Conservation (phyloP, 2,329 filamentous ascomycete species). For the Penicillium fuscoglaucum region DNA sequence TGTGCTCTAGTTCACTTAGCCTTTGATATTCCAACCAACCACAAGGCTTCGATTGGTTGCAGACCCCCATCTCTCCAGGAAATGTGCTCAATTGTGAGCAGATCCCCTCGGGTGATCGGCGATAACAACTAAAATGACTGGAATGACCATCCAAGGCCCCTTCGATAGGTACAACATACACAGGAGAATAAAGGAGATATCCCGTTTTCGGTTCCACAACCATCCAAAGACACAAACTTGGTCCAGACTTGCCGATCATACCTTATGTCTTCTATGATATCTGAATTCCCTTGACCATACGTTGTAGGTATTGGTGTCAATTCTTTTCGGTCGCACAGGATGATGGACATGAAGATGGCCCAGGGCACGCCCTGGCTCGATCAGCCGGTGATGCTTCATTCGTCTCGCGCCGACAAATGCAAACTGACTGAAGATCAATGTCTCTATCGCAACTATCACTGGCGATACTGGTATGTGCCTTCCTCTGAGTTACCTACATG, state of each 20-base stretch:
- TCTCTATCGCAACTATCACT: conserved; percentile 27
- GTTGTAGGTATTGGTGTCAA: neutral
- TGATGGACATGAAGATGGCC: conserved; percentile 23
- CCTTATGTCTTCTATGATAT: neutral
- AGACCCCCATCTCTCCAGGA: neutral
- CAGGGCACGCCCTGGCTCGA: conserved; percentile 32
- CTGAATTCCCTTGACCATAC: neutral
- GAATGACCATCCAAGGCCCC: neutral
- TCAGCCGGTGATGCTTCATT: conserved; percentile 36
- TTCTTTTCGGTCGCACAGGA: conserved; percentile 3
- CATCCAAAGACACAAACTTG: neutral
- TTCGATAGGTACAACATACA: neutral
- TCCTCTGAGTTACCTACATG: neutral
- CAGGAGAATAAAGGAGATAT: neutral
- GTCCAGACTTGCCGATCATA: neutral
- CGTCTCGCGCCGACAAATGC: conserved; percentile 30
- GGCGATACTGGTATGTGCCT: conserved; percentile 35
- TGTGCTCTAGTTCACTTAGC: conserved; percentile 9
- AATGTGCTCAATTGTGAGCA: conserved; percentile 35
- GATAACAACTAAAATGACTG: conserved; percentile 4
- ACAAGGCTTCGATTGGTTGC: conserved; percentile 1
- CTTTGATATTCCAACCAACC: neutral
- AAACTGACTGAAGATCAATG: conserved; percentile 34
- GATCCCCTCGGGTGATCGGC: conserved; percentile 15
- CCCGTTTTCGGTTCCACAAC: conserved; percentile 18